Evolutionary conservation across 2,329 filamentous ascomycete genomes (phyloP), one percentile per base, ranked within the genome.

Genomic region (Colletotrichum sp.): DNA sequence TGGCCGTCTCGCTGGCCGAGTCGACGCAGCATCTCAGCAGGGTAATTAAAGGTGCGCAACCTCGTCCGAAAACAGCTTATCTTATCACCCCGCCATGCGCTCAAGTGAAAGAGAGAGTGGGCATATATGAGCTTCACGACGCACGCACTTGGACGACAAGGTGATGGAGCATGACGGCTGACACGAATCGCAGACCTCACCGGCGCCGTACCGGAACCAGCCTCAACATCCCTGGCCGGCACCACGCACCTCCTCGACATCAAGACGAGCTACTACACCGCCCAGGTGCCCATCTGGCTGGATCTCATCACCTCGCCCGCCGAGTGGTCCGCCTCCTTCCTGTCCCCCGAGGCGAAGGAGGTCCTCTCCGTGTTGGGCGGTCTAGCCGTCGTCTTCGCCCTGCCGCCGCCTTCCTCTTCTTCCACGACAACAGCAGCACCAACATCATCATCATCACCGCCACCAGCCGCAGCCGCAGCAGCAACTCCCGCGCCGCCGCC

Each of bases 211-310:
- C 89, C 85, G 34, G 84, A 84, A 34, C 80, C 84, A 59, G 83
- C 83, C 18, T 83, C 82, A 9, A 80, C 84, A 4, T 85, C 87
- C 4, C 85, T 93, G 36, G 92, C 92, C 2, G 92, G 93, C 30
- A 89, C 88, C 39, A 92, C 92, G 18, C 92, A 94, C 79, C 82
- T 84, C 59, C 87, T 92, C 36, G 75, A 84, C 10, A 84, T 94
- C 71, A 87, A 87, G 76, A 94, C 92, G 24, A 80, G 86, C 16
- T 94, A 94, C 85, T 94, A 94, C 85, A 87, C 84, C 28, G 88
- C 91, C 69, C 86, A 86, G 0, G 86, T 94, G 5, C 92, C 92
- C 59, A 87, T 94, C 78, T 94, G 93, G 93, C 87, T 94, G n/a
- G 93, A 94, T 80, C 86, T 93, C 62, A 87, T 93, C 74, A 80